Evolutionary conservation across 805 yeast species (phyloP), one percentile per base, ranked within the genome.

Genomic region (Zygosaccharomyces bailii): DNA sequence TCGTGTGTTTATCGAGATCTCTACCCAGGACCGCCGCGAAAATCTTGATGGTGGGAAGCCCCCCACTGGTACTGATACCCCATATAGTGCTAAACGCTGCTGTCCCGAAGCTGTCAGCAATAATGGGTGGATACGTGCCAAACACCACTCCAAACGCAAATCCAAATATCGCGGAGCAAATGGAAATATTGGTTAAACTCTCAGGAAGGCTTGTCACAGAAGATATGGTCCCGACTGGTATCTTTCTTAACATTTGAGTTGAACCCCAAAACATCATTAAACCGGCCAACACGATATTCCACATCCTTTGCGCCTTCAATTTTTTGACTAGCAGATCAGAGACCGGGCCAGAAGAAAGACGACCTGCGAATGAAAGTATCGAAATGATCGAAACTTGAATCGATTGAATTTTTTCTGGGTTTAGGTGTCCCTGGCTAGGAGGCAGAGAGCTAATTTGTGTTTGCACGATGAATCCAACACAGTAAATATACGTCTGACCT

Each of bases 1-100:
- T 67, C 36, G 76, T 70, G 27, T 70, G 61, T 2, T 46, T 43
- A 51, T 79, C 81, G 50, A 84, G 72, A 24, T 76, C 73, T 7
- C 53, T 44, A 1, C 87, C 88, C 52, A 85, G 75, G 39, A 72
- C 67, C 44, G 72, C 73, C 39, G 81, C 79, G 49, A 84, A 69
- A 2, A 70, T 40, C 53, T 76, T 78, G 32, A 84, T 73, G 0
- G 76, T 67, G 3, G 78, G 35, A 16, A 83, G 64, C 1, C 88
- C 87, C 5, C 90, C 90, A 0, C 88, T 80, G 18, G 89, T 82
- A 11, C 79, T 64, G 32, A 84, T 65, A 0, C 91, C 88, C 91
- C 93, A 85, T 1, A 82, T 72, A 0, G 90, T 82, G 17, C 88
- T 79, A 59, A 83, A 85, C 0, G 79, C 74, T 5, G 66, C 70